Percentiles rank a stretch among this genome's conserved stretches.
phyloP scores from a whole-genome alignment of 129 eudicot genomes.

The Deinandra increscens region DNA sequence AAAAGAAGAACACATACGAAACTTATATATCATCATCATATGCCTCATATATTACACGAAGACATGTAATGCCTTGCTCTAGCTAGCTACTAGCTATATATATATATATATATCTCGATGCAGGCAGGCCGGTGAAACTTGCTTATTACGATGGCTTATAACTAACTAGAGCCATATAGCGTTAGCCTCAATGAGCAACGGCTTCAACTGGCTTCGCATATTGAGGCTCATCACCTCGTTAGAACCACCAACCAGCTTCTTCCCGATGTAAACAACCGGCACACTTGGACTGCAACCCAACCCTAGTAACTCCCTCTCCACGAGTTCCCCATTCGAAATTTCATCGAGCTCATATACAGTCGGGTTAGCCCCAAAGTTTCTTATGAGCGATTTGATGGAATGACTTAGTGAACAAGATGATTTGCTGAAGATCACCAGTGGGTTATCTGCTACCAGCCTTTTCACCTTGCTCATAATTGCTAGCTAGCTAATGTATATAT shows the following conservation, averaged over 20 bases:
- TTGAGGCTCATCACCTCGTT: slow-evolving; percentile 46
- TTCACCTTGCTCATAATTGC: slow-evolving; percentile 37
- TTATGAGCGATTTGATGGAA: slow-evolving; percentile 33
- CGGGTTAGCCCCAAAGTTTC: slow-evolving; percentile 44
- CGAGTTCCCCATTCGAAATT: slow-evolving; percentile 29
- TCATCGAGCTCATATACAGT: slow-evolving; percentile 39
- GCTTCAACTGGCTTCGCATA: slow-evolving; percentile 30
- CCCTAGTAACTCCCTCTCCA: slow-evolving; percentile 36
- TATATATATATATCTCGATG: neutral
- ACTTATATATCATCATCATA: no score
- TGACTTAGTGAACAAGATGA: slow-evolving; percentile 36
- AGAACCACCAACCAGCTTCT: slow-evolving; percentile 46
- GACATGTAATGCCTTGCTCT: neutral
- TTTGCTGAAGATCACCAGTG: slow-evolving; percentile 53
- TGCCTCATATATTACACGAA: neutral
- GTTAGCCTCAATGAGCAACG: slow-evolving; percentile 42
- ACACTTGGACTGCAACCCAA: slow-evolving; percentile 36
- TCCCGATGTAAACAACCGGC: slow-evolving; percentile 44
- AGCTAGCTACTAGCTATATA: no score
- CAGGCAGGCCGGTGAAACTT: neutral
- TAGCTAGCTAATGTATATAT: no score
- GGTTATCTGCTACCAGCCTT: slow-evolving; percentile 41
- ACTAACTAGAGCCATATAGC: slow-evolving; percentile 38
- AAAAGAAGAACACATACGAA: no score
- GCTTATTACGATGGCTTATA: no score